Evolutionary conservation across 257 asterid species (phyloP), one percentile per base, ranked within the genome.

Genomic region (Mentha longifolia): DNA sequence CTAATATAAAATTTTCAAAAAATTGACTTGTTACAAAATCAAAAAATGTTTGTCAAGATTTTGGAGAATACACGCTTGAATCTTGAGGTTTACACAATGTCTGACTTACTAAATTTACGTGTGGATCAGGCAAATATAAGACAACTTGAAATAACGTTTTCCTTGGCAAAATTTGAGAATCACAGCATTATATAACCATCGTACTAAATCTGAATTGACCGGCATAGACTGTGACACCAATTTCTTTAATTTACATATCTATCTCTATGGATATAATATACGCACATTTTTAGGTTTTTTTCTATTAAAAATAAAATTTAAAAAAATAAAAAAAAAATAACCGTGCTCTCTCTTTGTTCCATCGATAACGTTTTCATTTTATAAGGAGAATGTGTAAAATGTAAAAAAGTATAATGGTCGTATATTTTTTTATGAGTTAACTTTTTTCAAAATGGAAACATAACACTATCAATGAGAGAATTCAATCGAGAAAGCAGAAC

Each of bases 71-170:
- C 75, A 51, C 60, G 75, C 42, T 15, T 15, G 11, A 50, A 42
- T 37, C 67, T 76, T 69, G 70, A 68, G 51, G 37, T 16, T 11
- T 55, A 45, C 76, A n/a, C 45, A 69, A 70, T 47, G 54, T 47
- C 19, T 52, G 71, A 61, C 55, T 19, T 22, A 0, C n/a, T 5
- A 58, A 15, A 69, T 14, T 33, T 71, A 6, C 75, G 67, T 58
- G 67, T 70, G 47, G 58, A 58, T 58, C 3, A 39, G 22, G 42
- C 16, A 19, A 20, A 39, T 0, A 67, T 17, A 56, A 45, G 6
- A 45, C 2, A 4, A 10, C 8, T 46, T 46, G 0, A n/a, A 14
- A 42, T n/a, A 25, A 68, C 31, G 49, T 31, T 12, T 7, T 16
- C 1, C 31, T 41, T 43, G 20, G 55, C 55, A 9, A 25, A 30